Base-by-base conservation (phyloP, 495 filamentous ascomycete species). In the Aspergillus diversus region DNA sequence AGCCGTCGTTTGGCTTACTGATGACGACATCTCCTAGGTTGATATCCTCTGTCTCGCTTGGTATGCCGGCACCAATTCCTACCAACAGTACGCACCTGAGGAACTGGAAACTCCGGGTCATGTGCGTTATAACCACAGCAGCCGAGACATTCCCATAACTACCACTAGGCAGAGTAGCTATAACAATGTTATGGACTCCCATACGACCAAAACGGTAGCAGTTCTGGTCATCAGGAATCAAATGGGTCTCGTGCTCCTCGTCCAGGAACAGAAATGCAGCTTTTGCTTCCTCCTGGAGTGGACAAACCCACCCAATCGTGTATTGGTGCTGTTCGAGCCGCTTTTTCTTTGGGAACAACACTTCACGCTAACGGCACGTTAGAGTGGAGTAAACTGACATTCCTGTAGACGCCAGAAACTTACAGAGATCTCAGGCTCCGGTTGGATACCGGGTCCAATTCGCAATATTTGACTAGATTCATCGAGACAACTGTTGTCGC, bases 131-230 rank as follows among this genome's bases (percentile, higher is more conserved):
- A 1, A 15, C 15, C 9, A 9, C 39, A 43, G 39, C 39, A 43
- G 39, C 39, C 8, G 39, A 43, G 39, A 15, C 39, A 3, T 9
- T 43, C 3, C 39, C 39, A 15, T 43, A 43, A 3, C 8, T 43
- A 1, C 39, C 39, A 15, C 39, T 43, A 9, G 39, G 39, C 15
- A 43, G 3, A 15, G 39, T 43, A 9, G 39, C 39, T 9, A 43
- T 43, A 43, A 43, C 39, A 43, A 43, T 15, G 39, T 43, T 43
- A 43, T 43, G 39, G 39, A 43, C 39, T 15, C 39, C 39, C 39
- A 43, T 43, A 43, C 39, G 39, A 43, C 39, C 39, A 43, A 43
- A 43, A 9, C 9, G 8, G 39, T 43, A 43, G 9, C 9, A 43
- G 15, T 43, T 43, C 9, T 9, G 39, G 15, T 43, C 39, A 43